phyloP scores from a whole-genome alignment of 176 grass and related monocot species.

The Alloteropsis semialata region DNA sequence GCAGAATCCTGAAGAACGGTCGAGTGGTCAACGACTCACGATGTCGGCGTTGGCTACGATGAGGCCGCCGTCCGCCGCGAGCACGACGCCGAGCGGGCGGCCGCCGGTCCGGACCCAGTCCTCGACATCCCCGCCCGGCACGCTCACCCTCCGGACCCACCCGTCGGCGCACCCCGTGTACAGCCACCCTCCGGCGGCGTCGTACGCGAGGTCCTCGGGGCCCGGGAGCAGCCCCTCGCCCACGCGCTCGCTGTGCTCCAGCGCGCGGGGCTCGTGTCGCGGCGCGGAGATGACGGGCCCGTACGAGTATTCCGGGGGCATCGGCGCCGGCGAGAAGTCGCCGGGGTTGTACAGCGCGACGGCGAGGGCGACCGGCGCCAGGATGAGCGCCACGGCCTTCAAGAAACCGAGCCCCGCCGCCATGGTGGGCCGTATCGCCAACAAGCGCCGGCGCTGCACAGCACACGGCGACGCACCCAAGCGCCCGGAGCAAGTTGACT shows the following conservation, averaged over 20 bases:
- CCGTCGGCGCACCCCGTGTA: conserved; percentile 75
- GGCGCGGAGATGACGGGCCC: conserved; percentile 22
- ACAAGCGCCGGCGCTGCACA: not conserved
- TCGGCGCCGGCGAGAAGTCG: conserved; percentile 50
- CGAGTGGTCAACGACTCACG: conserved; percentile 21
- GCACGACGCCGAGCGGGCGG: conserved; percentile 59
- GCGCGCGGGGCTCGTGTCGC: conserved; percentile 33
- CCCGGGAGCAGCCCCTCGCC: conserved; percentile 66
- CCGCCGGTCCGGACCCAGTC: conserved; percentile 62
- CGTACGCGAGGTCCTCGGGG: conserved; percentile 74
- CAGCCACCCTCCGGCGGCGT: conserved; percentile 40
- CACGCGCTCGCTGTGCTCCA: conserved; percentile 44
- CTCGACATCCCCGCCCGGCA: conserved; percentile 36
- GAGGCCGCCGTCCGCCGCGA: conserved; percentile 40
- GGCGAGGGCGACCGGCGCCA: conserved; percentile 36
- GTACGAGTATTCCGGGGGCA: conserved; percentile 51
- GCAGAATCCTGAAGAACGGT: not conserved
- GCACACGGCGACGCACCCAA: not conserved
- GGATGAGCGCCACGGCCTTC: conserved; percentile 32
- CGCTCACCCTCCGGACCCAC: conserved; percentile 65
- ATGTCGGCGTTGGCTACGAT: conserved; percentile 56
- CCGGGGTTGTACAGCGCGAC: conserved; percentile 32
- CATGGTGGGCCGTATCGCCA: not conserved
- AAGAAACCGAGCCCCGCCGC: not conserved
- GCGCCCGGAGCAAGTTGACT: not conserved